These are phyloP conservation scores for Ramaria rubella DNA, from an alignment of 768 basidiomycete genomes.

Conservation along the genomic window DNA sequence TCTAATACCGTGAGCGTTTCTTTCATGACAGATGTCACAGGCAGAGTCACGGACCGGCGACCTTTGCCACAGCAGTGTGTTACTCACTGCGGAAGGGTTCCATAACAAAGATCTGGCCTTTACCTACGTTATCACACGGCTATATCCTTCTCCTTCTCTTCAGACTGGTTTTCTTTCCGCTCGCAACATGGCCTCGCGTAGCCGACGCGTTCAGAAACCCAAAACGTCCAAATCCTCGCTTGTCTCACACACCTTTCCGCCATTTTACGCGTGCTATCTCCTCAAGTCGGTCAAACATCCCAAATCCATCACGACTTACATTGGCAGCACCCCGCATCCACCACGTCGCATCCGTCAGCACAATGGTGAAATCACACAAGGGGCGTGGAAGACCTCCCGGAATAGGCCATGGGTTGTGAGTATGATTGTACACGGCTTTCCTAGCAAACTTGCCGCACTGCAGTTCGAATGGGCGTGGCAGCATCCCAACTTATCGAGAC, in stretches of 20 bases:
- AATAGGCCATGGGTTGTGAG: slow-evolving; percentile 77
- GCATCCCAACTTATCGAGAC: slow-evolving; percentile 30
- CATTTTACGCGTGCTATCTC: slow-evolving; percentile 81
- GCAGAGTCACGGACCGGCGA: no score
- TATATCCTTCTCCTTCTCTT: no score
- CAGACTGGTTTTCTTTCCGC: no score
- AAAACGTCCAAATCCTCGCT: slow-evolving; percentile 19
- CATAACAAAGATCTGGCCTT: no score
- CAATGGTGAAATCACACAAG: slow-evolving; percentile 68
- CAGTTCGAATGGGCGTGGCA: slow-evolving; percentile 89
- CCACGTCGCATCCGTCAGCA: slow-evolving; percentile 68
- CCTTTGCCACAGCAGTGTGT: no score
- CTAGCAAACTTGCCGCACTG: slow-evolving; percentile 65
- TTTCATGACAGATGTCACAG: no score
- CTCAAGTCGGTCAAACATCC: slow-evolving; percentile 59
- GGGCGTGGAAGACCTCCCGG: slow-evolving; percentile 58
- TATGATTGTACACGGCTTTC: slow-evolving; percentile 81
- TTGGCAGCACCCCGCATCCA: slow-evolving; percentile 66
- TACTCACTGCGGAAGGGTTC: no score
- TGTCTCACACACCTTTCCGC: slow-evolving; percentile 42
- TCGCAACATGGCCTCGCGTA: background rate
- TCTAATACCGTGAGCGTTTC: no score
- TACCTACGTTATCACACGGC: no score
- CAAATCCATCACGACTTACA: slow-evolving; percentile 55
- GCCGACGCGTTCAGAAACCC: background rate